These are phyloP conservation scores for Luzula sylvatica DNA, from an alignment of 176 grass and related monocot species.

Conservation along the genomic window DNA sequence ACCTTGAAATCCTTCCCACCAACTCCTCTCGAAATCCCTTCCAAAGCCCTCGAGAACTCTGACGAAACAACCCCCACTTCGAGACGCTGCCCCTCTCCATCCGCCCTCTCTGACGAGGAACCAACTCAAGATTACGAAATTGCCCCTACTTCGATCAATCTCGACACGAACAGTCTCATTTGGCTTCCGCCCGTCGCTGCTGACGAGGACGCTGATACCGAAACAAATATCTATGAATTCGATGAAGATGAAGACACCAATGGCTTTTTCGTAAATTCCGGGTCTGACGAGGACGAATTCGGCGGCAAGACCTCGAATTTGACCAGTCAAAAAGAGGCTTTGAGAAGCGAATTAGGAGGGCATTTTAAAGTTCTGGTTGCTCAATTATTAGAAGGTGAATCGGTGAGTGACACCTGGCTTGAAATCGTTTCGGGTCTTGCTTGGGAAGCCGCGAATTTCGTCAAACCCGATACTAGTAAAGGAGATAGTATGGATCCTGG, in stretches of 20 bases:
- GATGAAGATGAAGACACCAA: slow-evolving; percentile 54
- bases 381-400: slow-evolving; percentile 55
- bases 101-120: slow-evolving; percentile 25
- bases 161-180: slow-evolving; percentile 46
- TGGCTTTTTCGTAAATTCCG: slow-evolving; percentile 25
- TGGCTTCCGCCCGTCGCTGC: slow-evolving; percentile 69
- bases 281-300: slow-evolving; percentile 25
- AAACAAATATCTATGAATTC: slow-evolving; percentile 53
- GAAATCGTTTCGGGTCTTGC: slow-evolving; percentile 66
- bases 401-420: slow-evolving; percentile 34
- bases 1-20: slow-evolving; percentile 49
- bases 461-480: slow-evolving; percentile 75
- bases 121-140: slow-evolving; percentile 31
- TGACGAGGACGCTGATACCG: slow-evolving; percentile 47
- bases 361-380: slow-evolving; percentile 86
- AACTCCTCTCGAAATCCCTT: slow-evolving; percentile 50
- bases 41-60: slow-evolving; percentile 26
- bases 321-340: slow-evolving; percentile 45
- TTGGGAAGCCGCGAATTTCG: slow-evolving; percentile 89
- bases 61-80: slow-evolving; percentile 48
- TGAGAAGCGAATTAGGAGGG: slow-evolving; percentile 51
- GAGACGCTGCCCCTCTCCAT: slow-evolving; percentile 8
- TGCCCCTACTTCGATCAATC: slow-evolving; percentile 37
- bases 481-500: slow-evolving; percentile 97
- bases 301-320: slow-evolving; percentile 43